phyloP scores from a whole-genome alignment of 768 basidiomycete genomes.

The Boletus subparvulus region DNA sequence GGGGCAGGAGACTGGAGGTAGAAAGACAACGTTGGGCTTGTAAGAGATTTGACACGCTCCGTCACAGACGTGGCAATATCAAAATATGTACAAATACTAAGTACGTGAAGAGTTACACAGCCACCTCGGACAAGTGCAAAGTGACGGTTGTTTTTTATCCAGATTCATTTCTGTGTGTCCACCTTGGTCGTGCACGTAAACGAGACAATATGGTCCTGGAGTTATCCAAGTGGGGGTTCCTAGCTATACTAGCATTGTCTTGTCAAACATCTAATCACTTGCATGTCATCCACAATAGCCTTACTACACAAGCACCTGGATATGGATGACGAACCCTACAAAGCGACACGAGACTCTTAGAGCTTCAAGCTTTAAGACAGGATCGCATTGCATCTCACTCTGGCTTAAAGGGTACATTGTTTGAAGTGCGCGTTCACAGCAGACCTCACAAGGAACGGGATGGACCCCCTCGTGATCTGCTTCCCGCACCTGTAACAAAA shows the following conservation, averaged over 20 bases:
- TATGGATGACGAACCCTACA: background rate
- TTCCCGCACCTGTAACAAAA: slow-evolving; percentile 54
- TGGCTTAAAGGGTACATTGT: slow-evolving; percentile 30
- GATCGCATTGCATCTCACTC: no score
- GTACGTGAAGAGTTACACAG: slow-evolving; percentile 3
- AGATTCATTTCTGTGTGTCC: no score
- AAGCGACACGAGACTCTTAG: background rate
- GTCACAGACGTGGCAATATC: slow-evolving; percentile 30
- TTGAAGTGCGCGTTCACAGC: slow-evolving; percentile 37
- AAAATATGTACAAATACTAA: slow-evolving; percentile 28
- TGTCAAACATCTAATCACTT: no score
- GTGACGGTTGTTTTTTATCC: no score
- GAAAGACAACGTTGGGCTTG: slow-evolving; percentile 23
- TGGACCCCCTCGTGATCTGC: slow-evolving; percentile 41
- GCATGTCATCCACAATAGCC: background rate
- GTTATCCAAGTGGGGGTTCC: no score
- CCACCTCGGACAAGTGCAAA: slow-evolving; percentile 5
- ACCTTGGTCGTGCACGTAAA: no score
- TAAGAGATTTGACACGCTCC: slow-evolving; percentile 14
- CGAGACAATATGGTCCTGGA: no score
- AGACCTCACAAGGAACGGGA: slow-evolving; percentile 29
- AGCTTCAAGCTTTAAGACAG: background rate
- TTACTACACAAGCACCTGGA: background rate
- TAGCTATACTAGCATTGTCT: no score
- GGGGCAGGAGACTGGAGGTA: slow-evolving; percentile 22